Evolutionary conservation across 148 eudicot species (phyloP).

Genomic region (Agrostemma githago): DNA sequence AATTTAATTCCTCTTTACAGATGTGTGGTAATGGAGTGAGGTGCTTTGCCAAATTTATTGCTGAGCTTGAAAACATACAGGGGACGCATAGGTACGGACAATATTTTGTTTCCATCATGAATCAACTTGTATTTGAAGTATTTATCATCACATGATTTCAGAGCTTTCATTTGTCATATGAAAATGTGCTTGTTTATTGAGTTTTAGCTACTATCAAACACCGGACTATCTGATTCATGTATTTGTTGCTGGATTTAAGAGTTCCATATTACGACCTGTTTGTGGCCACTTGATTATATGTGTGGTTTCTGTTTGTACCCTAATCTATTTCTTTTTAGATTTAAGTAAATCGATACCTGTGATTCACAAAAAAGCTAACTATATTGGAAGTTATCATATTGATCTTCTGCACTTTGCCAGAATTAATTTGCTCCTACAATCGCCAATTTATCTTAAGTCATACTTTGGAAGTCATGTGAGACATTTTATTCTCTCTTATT

Average conservation of each 20-base stretch:
- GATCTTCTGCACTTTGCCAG: neutral
- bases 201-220: neutral
- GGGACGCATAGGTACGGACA: constrained; percentile 67
- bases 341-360: neutral
- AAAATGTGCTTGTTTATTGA: neutral
- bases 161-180: neutral
- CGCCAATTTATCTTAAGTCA: neutral
- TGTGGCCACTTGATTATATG: neutral
- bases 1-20: constrained; percentile 30
- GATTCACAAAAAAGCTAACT: neutral
- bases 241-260: neutral
- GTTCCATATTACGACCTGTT: neutral
- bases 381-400: neutral
- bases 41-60: constrained; percentile 93
- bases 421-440: neutral
- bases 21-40: constrained; percentile 99
- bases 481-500: constrained; percentile 18
- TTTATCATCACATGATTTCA: neutral
- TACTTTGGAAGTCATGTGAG: constrained; percentile 3
- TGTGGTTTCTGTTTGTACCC: neutral
- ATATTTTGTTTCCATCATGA: neutral
- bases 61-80: constrained; percentile 70
- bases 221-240: neutral
- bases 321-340: neutral
- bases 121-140: neutral